phyloP scores from a whole-genome alignment of 2,329 filamentous ascomycete genomes.

The Volutella citrinella region DNA sequence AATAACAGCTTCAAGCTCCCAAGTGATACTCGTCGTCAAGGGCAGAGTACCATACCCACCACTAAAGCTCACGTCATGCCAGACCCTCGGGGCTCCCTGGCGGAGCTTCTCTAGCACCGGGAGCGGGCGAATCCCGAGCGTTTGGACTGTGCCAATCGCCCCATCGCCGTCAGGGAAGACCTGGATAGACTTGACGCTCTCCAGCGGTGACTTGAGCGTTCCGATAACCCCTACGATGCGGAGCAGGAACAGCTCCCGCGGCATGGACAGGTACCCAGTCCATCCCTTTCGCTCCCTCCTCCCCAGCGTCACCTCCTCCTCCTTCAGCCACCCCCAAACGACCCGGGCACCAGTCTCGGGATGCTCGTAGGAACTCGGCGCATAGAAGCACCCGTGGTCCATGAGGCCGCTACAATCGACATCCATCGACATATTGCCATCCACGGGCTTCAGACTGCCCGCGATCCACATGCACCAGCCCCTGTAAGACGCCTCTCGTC shows the following conservation, averaged over 20 bases:
- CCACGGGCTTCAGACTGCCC: constrained; percentile 23
- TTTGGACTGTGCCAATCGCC: constrained; percentile 35
- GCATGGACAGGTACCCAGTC: constrained; percentile 47
- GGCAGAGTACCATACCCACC: neutral
- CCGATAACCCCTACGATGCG: constrained; percentile 34
- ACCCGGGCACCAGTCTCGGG: constrained; percentile 37
- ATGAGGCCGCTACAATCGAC: constrained; percentile 42
- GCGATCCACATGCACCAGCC: constrained; percentile 41
- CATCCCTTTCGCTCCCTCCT: constrained; percentile 44
- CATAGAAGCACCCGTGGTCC: constrained; percentile 48
- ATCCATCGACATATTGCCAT: constrained; percentile 22
- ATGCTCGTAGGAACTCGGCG: constrained; percentile 47
- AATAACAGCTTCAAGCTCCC: constrained; percentile 26
- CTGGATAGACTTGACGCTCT: constrained; percentile 41
- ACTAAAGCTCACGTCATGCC: constrained; percentile 3
- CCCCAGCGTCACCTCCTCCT: constrained; percentile 45
- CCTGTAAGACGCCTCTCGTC: constrained; percentile 12
- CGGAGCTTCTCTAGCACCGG: constrained; percentile 21
- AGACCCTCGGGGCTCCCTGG: constrained; percentile 8
- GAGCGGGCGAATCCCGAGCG: constrained; percentile 36
- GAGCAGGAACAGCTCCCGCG: constrained; percentile 39
- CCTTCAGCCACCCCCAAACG: constrained; percentile 48
- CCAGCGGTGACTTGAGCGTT: constrained; percentile 33
- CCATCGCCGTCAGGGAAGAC: neutral
- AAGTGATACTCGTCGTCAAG: constrained; percentile 8